phyloP scores from a whole-genome alignment of 495 filamentous ascomycete species.

The Glarea lozoyensis region DNA sequence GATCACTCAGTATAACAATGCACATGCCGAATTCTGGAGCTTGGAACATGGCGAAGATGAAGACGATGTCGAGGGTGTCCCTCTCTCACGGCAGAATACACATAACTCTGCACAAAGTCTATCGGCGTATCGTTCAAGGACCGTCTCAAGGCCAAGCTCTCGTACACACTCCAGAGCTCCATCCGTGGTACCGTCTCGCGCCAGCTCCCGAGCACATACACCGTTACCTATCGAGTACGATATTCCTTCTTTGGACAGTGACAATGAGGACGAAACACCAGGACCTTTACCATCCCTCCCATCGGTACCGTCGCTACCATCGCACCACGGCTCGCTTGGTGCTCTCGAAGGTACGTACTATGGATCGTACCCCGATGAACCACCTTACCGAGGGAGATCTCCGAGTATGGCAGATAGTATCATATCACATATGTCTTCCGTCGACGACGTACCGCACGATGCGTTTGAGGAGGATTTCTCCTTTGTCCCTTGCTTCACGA shows the following conservation, averaged over 20 bases:
- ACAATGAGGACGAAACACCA: slow-evolving; percentile 37
- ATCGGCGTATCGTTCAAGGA: slow-evolving; percentile 19
- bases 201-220: slow-evolving; percentile 21
- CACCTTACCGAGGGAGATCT: slow-evolving; percentile 38
- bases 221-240: slow-evolving; percentile 31
- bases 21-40: slow-evolving; percentile 61
- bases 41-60: slow-evolving; percentile 69
- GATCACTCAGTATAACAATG: slow-evolving; percentile 26
- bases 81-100: slow-evolving; percentile 27
- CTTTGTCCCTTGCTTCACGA: slow-evolving; percentile 84
- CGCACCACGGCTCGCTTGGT: slow-evolving; percentile 39
- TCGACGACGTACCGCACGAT: slow-evolving; percentile 43
- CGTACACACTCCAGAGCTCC: slow-evolving; percentile 33
- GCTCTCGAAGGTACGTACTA: slow-evolving; percentile 71
- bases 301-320: no score
- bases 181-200: slow-evolving; percentile 33
- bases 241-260: slow-evolving; percentile 25
- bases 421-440: slow-evolving; percentile 49
- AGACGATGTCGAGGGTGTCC: slow-evolving; percentile 39
- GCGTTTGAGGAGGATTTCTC: slow-evolving; percentile 73
- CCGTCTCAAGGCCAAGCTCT: slow-evolving; percentile 31
- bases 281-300: slow-evolving; percentile 29
- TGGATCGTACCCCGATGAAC: slow-evolving; percentile 56
- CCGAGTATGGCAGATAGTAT: slow-evolving; percentile 53
- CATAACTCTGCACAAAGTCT: slow-evolving; percentile 18